Evolutionary conservation across 2,329 filamentous ascomycete species (phyloP).

Genomic region (Dactylellina parvicollis): DNA sequence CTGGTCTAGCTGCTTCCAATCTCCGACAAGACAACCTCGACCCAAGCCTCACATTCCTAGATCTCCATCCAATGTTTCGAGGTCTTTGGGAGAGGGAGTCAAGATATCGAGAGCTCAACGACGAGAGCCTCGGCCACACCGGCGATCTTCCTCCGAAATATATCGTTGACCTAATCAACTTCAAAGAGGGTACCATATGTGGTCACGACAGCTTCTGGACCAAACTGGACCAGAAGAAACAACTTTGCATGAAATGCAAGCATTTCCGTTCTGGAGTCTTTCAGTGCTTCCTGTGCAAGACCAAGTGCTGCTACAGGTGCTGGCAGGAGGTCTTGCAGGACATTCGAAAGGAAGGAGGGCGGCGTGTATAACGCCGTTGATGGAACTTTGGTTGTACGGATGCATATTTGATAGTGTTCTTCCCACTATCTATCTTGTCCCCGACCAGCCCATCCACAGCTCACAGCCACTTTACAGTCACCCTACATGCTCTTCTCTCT

Average conservation of each 20-base stretch:
- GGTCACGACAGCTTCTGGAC: neutral
- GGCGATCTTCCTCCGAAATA: slow-evolving; percentile 25
- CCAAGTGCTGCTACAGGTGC: slow-evolving; percentile 8
- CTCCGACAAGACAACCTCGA: neutral
- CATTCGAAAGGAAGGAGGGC: neutral
- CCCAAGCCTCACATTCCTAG: neutral
- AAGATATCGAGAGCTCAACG: slow-evolving; percentile 7
- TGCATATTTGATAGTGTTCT: no score
- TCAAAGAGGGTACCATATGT: slow-evolving; percentile 11
- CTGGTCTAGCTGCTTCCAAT: neutral
- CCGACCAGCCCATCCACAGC: no score
- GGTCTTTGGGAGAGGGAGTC: slow-evolving; percentile 1
- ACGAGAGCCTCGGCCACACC: neutral
- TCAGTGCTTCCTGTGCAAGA: slow-evolving; percentile 21
- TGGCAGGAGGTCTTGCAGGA: neutral
- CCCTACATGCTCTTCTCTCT: no score
- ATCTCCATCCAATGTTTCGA: neutral
- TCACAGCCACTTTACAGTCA: no score
- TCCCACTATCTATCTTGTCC: no score
- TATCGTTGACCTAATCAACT: slow-evolving; percentile 13
- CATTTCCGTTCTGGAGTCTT: neutral
- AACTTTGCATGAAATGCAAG: slow-evolving; percentile 32
- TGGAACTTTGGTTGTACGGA: no score
- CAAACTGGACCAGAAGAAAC: neutral
- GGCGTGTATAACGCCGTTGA: no score